Evolutionary conservation across 1,284 basidiomycete species (phyloP).

Genomic region (Filobasidium uniguttulatum): DNA sequence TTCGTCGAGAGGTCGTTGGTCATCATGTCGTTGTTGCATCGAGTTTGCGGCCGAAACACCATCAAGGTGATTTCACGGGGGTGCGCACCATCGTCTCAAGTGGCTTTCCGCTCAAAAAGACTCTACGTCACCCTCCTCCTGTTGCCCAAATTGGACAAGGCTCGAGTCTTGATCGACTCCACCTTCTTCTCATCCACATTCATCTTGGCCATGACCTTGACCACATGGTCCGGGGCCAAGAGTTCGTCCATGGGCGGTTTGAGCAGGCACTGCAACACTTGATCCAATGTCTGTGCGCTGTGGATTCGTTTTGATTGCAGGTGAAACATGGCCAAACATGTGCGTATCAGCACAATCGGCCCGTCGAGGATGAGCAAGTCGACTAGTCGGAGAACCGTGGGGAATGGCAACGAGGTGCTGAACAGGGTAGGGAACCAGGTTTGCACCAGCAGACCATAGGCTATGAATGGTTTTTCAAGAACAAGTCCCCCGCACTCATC

Average conservation of each 20-base stretch:
- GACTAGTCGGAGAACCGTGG: constrained; percentile 1
- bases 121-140: too few relatives aligned
- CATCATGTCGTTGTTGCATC: too few relatives aligned
- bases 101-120: too few relatives aligned
- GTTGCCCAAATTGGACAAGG: neutral
- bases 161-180: neutral
- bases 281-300: too few relatives aligned
- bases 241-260: constrained; percentile 5
- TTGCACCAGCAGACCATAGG: neutral
- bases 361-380: constrained; percentile 6
- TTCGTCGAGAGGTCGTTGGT: too few relatives aligned
- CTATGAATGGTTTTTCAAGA: too few relatives aligned
- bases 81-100: too few relatives aligned
- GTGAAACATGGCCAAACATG: neutral
- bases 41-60: too few relatives aligned
- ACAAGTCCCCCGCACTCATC: too few relatives aligned
- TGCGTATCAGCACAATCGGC: neutral
- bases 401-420: neutral
- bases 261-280: neutral
- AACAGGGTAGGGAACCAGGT: constrained; percentile 2
- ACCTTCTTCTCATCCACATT: neutral
- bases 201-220: constrained; percentile 1
- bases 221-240: constrained; percentile 2
- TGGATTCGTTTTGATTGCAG: neutral
- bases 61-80: too few relatives aligned